Conservation (phyloP, 1,284 basidiomycete species). For the Coniophora puteana region DNA sequence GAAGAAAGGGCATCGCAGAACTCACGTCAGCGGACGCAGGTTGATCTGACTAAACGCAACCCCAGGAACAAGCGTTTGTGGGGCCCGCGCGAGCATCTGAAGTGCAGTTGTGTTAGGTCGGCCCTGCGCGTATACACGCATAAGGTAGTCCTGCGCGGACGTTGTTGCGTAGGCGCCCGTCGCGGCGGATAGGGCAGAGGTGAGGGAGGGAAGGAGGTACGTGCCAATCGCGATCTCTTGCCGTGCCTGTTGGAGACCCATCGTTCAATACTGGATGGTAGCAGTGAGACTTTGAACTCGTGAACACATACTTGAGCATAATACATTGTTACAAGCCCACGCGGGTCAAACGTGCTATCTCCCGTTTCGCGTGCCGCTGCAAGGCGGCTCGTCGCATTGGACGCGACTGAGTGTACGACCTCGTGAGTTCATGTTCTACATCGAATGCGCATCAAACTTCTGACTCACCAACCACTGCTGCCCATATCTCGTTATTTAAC, state of each 20-base stretch:
- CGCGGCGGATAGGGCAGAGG: slow-evolving; percentile 18
- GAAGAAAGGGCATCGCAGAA: neutral
- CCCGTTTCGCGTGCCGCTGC: slow-evolving; percentile 27
- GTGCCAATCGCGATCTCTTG: slow-evolving; percentile 30
- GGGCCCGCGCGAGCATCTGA: slow-evolving; percentile 36
- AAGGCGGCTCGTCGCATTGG: too few species aligned
- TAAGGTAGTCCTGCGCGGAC: slow-evolving; percentile 27
- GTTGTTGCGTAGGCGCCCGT: slow-evolving; percentile 23
- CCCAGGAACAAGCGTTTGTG: slow-evolving; percentile 38
- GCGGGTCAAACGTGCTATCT: slow-evolving; percentile 28
- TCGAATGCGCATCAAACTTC: too few species aligned
- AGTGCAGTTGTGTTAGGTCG: slow-evolving; percentile 39
- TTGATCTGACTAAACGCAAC: slow-evolving; percentile 37
- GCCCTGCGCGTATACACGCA: slow-evolving; percentile 22
- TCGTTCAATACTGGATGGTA: neutral
- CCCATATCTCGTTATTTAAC: slow-evolving; percentile 29
- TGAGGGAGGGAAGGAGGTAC: slow-evolving; percentile 26
- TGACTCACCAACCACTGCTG: slow-evolving; percentile 30
- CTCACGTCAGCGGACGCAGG: slow-evolving; percentile 41
- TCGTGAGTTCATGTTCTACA: too few species aligned
- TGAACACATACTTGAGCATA: slow-evolving; percentile 25
- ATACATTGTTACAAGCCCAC: slow-evolving; percentile 29
- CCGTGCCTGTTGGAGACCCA: slow-evolving; percentile 21
- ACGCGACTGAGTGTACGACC: too few species aligned
- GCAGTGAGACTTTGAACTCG: neutral